Evolutionary conservation across 2,329 filamentous ascomycete genomes (phyloP).

Genomic region (Aspergillus fumigatus): DNA sequence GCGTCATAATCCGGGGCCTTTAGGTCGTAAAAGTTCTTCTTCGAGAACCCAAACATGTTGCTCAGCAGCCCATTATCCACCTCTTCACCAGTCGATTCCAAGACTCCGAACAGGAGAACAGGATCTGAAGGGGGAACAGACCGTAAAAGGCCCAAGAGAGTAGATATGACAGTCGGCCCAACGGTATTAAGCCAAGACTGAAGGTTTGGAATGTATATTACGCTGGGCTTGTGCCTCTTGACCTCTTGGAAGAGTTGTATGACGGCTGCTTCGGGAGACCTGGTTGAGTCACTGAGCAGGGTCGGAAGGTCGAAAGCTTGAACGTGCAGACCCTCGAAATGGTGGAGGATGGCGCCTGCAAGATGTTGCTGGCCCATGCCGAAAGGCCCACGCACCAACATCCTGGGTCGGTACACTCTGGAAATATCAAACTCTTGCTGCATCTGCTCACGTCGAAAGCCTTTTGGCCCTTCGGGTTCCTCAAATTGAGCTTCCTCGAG

Average conservation of each 20-base stretch:
- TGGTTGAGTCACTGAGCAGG: constrained; percentile 74
- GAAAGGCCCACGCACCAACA: constrained; percentile 73
- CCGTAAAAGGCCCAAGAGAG: constrained; percentile 76
- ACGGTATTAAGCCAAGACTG: constrained; percentile 80
- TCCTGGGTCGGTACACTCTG: constrained; percentile 79
- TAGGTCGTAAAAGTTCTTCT: constrained; percentile 70
- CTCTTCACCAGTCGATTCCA: constrained; percentile 63
- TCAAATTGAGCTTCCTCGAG: constrained; percentile 92
- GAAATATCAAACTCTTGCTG: constrained; percentile 78
- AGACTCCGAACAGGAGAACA: constrained; percentile 79
- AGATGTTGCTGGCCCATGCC: constrained; percentile 96
- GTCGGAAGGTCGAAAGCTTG: constrained; percentile 91
- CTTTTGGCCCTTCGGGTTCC: constrained; percentile 73
- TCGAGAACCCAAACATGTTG: constrained; percentile 81
- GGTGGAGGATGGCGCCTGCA: constrained; percentile 76
- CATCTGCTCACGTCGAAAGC: constrained; percentile 78
- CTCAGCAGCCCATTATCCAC: constrained; percentile 61
- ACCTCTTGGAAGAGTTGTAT: constrained; percentile 89
- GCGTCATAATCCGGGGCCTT: constrained; percentile 56
- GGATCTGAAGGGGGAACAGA: constrained; percentile 87
- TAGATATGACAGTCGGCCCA: constrained; percentile 62
- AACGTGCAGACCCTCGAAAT: constrained; percentile 90
- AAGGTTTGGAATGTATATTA: constrained; percentile 89
- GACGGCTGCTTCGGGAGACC: constrained; percentile 79
- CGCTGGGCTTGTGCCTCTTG: constrained; percentile 88